A percentile compares a stretch with the other conserved stretches of the same genome.
Evolutionary conservation across 2,329 filamentous ascomycete species (phyloP).

Genomic region (Magnaporthales sp.): DNA sequence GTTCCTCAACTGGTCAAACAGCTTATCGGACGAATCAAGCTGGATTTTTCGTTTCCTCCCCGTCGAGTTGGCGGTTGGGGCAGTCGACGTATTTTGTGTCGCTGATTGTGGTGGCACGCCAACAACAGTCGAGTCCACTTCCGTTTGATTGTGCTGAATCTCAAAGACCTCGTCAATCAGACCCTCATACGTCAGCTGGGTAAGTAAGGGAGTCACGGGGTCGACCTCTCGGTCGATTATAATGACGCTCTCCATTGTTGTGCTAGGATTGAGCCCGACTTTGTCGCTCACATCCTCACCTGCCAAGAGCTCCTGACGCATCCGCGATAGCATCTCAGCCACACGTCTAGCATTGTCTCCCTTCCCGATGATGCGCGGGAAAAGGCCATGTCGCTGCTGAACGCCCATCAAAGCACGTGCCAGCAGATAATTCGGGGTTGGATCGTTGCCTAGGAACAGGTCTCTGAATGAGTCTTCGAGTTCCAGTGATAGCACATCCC

Average conservation of each 20-base stretch:
- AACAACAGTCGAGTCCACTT: conserved; percentile 84
- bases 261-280: conserved; percentile 73
- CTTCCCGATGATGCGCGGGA: conserved; percentile 90
- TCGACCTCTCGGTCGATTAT: conserved; percentile 95
- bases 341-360: conserved; percentile 88
- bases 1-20: conserved; percentile 82
- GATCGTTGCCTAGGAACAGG: conserved; percentile 82
- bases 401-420: conserved; percentile 91
- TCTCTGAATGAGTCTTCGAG: conserved; percentile 80
- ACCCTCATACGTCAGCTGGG: conserved; percentile 93
- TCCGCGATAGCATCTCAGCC: conserved; percentile 77
- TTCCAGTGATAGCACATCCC: conserved; percentile 85
- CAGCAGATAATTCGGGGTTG: conserved; percentile 80
- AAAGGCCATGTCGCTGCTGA: conserved; percentile 84
- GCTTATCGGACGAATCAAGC: conserved; percentile 79
- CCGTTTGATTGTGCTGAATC: conserved; percentile 85
- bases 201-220: conserved; percentile 83
- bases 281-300: conserved; percentile 64
- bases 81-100: conserved; percentile 10
- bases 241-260: conserved; percentile 80
- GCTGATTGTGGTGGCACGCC: conserved; percentile 54
- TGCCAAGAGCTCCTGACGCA: conserved; percentile 81
- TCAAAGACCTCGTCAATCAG: conserved; percentile 89
- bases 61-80: conserved; percentile 18
- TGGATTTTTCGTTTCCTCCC: conserved; percentile 77